These are phyloP conservation scores for Stachybotrys elegans DNA, from an alignment of 2,329 filamentous ascomycete species.

Conservation along the genomic window DNA sequence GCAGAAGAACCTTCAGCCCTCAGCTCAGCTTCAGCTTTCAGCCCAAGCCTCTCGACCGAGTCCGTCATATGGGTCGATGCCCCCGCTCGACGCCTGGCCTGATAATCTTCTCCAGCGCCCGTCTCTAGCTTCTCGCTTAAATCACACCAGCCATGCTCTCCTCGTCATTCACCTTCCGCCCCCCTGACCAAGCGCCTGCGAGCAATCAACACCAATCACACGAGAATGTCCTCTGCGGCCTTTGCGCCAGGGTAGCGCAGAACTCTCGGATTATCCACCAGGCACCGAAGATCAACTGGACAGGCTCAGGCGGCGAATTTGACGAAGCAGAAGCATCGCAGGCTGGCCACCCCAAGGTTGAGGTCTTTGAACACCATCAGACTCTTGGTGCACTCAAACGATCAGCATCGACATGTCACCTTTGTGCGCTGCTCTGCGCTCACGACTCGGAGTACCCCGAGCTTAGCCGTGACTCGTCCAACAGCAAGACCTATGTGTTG, in stretches of 20 bases:
- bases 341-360: not conserved
- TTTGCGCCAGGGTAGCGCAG: not conserved
- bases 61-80: too few species aligned
- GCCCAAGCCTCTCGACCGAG: too few species aligned
- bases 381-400: not conserved
- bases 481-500: not conserved
- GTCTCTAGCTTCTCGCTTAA: too few species aligned
- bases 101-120: too few species aligned
- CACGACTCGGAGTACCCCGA: not conserved
- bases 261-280: not conserved
- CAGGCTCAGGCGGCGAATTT: not conserved
- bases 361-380: not conserved
- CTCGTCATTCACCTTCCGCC: too few species aligned
- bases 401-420: not conserved
- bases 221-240: not conserved
- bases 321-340: not conserved
- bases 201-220: not conserved
- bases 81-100: too few species aligned
- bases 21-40: too few species aligned
- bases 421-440: not conserved
- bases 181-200: too few species aligned
- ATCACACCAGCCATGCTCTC: too few species aligned
- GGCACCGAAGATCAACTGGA: constrained; percentile 1
- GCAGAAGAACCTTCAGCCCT: too few species aligned
- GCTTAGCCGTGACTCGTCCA: not conserved